These are phyloP conservation scores for Acacia concinna DNA, from an alignment of 331 rosid genomes.

Conservation along the genomic window DNA sequence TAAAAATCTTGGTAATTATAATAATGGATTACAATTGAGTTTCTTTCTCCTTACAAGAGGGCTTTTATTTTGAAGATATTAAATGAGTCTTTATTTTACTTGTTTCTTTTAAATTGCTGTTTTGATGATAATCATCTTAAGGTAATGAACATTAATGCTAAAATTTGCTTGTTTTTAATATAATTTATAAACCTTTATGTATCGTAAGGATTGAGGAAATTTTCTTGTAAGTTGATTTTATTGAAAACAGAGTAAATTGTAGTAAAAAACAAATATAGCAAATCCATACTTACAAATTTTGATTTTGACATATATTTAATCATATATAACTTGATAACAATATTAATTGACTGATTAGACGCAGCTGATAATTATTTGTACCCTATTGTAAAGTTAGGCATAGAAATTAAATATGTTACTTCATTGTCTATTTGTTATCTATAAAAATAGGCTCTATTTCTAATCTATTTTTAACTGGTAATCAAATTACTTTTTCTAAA, in stretches of 20 bases:
- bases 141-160: background rate
- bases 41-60: background rate
- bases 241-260: background rate
- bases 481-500: background rate
- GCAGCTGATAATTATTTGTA: background rate
- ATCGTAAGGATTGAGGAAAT: background rate
- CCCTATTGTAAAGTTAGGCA: background rate
- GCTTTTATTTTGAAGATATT: background rate
- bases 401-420: background rate
- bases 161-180: background rate
- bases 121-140: background rate
- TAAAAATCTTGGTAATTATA: background rate
- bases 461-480: background rate
- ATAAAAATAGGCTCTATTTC: background rate
- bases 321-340: background rate
- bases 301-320: background rate
- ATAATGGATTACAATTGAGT: background rate
- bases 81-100: background rate
- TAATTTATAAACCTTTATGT: background rate
- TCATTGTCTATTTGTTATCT: background rate
- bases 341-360: background rate
- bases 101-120: background rate
- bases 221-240: background rate
- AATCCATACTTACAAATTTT: background rate
- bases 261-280: background rate